Percentiles rank a stretch among this genome's conserved stretches.
These are phyloP conservation scores for Boechera stricta DNA, from an alignment of 345 rosid species.

Conservation along the genomic window DNA sequence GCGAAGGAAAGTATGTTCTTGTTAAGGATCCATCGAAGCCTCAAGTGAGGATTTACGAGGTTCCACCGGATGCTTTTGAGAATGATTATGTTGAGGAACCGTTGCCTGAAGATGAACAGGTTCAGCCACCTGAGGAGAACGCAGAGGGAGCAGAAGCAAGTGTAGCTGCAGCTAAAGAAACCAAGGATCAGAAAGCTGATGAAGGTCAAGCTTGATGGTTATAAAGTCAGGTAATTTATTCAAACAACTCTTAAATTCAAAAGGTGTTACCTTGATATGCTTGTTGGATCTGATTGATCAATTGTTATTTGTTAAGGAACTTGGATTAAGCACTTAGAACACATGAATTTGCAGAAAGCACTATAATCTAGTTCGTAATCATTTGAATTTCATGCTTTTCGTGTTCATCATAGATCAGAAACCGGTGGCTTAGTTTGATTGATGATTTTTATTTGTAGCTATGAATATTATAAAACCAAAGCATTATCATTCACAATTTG, in stretches of 20 bases:
- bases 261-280: background rate
- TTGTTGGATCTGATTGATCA: background rate
- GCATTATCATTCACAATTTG: background rate
- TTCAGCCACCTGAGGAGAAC: slow-evolving; percentile 75
- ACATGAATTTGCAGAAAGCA: background rate
- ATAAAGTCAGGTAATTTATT: slow-evolving; percentile 15
- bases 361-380: background rate
- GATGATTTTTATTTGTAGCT: background rate
- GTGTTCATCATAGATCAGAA: background rate
- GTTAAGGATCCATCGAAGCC: slow-evolving; percentile 98
- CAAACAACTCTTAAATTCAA: background rate
- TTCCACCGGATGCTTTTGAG: slow-evolving; percentile 98
- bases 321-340: background rate
- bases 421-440: background rate
- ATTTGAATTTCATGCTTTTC: background rate
- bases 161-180: slow-evolving; percentile 51
- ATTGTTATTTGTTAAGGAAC: background rate
- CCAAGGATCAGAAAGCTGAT: slow-evolving; percentile 57
- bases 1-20: slow-evolving; percentile 65
- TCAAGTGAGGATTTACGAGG: slow-evolving; percentile 94
- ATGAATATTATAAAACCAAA: background rate
- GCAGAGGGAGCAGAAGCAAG: slow-evolving; percentile 58
- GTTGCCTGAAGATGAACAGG: slow-evolving; percentile 56
- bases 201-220: slow-evolving; percentile 59
- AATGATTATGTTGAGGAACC: slow-evolving; percentile 98